These are phyloP conservation scores for Leccinum huronense DNA, from an alignment of 1,284 basidiomycete genomes.

Conservation along the genomic window DNA sequence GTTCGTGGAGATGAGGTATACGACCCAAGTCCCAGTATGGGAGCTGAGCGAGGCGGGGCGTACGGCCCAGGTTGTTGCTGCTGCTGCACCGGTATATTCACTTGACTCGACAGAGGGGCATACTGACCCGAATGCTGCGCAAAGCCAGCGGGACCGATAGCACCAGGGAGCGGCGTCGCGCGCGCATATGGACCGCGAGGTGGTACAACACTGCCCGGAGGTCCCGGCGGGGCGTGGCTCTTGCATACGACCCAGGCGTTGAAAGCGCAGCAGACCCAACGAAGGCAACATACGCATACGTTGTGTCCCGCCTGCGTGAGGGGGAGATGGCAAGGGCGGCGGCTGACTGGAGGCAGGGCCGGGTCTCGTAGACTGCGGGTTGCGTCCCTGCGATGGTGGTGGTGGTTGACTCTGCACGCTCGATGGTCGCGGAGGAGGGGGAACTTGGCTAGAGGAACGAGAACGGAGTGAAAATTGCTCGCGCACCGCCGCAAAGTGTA, in stretches of 20 bases:
- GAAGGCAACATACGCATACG: slow-evolving; percentile 46
- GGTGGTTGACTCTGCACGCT: slow-evolving; percentile 54
- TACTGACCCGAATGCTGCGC: slow-evolving; percentile 33
- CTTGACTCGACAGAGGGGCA: slow-evolving; percentile 30
- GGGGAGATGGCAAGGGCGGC: slow-evolving; percentile 36
- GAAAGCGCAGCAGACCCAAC: slow-evolving; percentile 31
- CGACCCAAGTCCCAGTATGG: slow-evolving; percentile 41
- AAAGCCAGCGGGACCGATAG: slow-evolving; percentile 30
- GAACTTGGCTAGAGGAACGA: slow-evolving; percentile 32
- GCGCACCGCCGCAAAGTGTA: slow-evolving; percentile 62
- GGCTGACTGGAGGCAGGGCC: slow-evolving; percentile 42
- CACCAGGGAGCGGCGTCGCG: slow-evolving; percentile 43
- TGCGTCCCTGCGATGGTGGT: slow-evolving; percentile 44
- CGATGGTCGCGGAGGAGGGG: slow-evolving; percentile 63
- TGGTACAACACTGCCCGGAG: slow-evolving; percentile 34
- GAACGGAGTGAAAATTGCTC: slow-evolving; percentile 58
- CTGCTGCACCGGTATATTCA: slow-evolving; percentile 28
- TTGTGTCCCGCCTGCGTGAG: slow-evolving; percentile 43
- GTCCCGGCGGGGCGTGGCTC: slow-evolving; percentile 42
- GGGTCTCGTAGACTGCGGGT: slow-evolving; percentile 38
- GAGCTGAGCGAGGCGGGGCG: slow-evolving; percentile 30
- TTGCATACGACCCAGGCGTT: slow-evolving; percentile 35
- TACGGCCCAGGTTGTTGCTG: slow-evolving; percentile 40
- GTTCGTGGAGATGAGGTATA: slow-evolving; percentile 33
- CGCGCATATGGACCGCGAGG: slow-evolving; percentile 38